Evolutionary conservation across 768 basidiomycete species (phyloP).

Genomic region (Termitomyces sp.): DNA sequence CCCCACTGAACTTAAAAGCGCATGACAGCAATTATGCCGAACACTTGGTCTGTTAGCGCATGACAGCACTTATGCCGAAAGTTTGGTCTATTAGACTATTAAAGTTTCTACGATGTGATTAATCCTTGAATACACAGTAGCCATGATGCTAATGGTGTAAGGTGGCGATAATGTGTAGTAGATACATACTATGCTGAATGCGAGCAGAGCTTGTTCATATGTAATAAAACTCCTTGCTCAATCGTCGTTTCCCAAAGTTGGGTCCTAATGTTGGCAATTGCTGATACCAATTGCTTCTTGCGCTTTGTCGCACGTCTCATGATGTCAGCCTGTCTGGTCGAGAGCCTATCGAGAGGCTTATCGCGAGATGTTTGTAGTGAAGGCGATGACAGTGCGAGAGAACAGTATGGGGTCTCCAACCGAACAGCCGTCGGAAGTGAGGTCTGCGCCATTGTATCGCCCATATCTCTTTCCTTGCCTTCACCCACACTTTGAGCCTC

Average conservation of each 20-base stretch:
- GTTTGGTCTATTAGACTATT: neutral
- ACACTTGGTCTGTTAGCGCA: neutral
- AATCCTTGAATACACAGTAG: neutral
- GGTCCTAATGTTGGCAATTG: conserved; percentile 55
- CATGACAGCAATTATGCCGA: neutral
- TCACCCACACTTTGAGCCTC: conserved; percentile 11
- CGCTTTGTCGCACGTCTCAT: conserved; percentile 49
- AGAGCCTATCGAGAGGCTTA: neutral
- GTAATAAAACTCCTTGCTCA: conserved; percentile 58
- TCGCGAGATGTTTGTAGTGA: neutral
- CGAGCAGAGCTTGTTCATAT: conserved; percentile 31
- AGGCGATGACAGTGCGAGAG: neutral
- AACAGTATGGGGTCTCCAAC: neutral
- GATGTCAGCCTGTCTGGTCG: conserved; percentile 35
- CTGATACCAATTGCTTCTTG: conserved; percentile 42
- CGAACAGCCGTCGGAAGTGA: neutral
- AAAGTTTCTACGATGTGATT: neutral
- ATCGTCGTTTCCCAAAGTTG: conserved; percentile 72
- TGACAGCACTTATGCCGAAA: neutral
- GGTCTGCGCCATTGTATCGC: neutral
- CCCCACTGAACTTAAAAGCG: no score
- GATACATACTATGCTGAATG: conserved; percentile 6
- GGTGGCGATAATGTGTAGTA: neutral
- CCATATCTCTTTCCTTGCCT: conserved; percentile 20
- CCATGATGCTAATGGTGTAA: conserved; percentile 1